These are phyloP conservation scores for Maudiozyma barnettii DNA, from an alignment of 805 yeast species.

Conservation along the genomic window DNA sequence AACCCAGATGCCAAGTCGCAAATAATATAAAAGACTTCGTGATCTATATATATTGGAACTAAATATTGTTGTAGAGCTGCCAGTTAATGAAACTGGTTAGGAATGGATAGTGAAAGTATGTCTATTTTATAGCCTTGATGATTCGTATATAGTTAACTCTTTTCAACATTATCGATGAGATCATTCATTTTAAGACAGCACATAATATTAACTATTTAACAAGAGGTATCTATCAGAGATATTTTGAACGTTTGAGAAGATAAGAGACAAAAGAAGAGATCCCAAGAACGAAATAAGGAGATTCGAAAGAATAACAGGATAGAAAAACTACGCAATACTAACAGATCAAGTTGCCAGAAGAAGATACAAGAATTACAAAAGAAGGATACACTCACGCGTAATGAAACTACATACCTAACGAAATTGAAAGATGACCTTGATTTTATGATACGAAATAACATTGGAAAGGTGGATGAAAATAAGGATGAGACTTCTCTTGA, in stretches of 20 bases:
- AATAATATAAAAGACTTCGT: too few relatives aligned
- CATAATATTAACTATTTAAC: too few relatives aligned
- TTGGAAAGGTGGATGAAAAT: constrained; percentile 5
- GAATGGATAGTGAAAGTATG: too few relatives aligned
- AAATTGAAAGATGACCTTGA: constrained; percentile 34
- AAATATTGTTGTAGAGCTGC: too few relatives aligned
- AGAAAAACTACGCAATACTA: constrained; percentile 17
- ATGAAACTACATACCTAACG: constrained; percentile 29
- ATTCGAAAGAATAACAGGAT: constrained; percentile 14
- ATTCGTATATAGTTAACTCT: too few relatives aligned
- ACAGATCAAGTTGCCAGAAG: constrained; percentile 16
- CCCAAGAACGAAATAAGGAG: constrained; percentile 20
- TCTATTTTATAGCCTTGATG: too few relatives aligned
- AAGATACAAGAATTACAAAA: constrained; percentile 20
- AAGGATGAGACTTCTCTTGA: neutral
- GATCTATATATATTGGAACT: too few relatives aligned
- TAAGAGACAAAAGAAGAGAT: constrained; percentile 20
- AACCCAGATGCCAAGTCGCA: too few relatives aligned
- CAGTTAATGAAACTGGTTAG: too few relatives aligned
- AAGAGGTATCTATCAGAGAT: too few relatives aligned
- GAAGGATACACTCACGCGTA: constrained; percentile 23
- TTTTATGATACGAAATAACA: constrained; percentile 25
- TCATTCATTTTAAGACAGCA: too few relatives aligned
- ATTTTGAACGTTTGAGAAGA: constrained; percentile 8
- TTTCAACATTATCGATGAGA: too few relatives aligned